Evolutionary conservation across 106 monocot species (phyloP), one percentile per base, ranked within the genome.

Genomic region (Dendrobium chrysotoxum): DNA sequence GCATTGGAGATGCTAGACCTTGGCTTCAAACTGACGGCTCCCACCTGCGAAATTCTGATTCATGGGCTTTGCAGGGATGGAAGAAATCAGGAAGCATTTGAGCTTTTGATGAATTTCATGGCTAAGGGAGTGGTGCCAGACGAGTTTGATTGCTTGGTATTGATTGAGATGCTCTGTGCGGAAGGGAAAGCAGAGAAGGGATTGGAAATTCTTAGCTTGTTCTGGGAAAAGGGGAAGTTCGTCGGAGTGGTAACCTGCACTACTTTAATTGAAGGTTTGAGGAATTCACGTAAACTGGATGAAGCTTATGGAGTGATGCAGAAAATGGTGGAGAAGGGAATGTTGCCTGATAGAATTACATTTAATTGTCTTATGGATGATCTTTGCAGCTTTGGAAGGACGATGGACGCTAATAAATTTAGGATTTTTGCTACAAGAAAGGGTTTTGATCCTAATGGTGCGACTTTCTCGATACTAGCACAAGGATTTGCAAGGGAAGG

Each of bases 1-100:
- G 98, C 91, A 13, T 86, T 76, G 4, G 98, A 99, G 87, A 90
- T 99, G 98, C 82, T 99, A 25, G 95, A 90, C 53, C 81, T 98
- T 40, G 92, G 95, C 0, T 88, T 40, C 25, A 44, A 50, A 21
- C 40, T 90, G 13, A 90, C 92, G 2, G 67, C 78, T 5, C 85
- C 91, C 13, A 92, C 95, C 28, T 89, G 90, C 16, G 88, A 98
- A 75, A 95, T 98, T 76, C 44, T 98, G 20, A 23, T 91, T 28
- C 25, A 84, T 79, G 98, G 92, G 70, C 80, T 95, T 39, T 94
- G 91, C 54, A 72, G 75, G 1, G 79, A 75, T 23, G 89, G 86
- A 0, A 89, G 74, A 54, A 61, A 42, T 21, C 35, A 5, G 15
- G 90, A 93, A 58, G 89, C 88, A 20, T 61, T 76, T 9, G 85